Evolutionary conservation across 257 asterid species (phyloP), one percentile per base, ranked within the genome.

Genomic region (Galeopsis tetrahit): DNA sequence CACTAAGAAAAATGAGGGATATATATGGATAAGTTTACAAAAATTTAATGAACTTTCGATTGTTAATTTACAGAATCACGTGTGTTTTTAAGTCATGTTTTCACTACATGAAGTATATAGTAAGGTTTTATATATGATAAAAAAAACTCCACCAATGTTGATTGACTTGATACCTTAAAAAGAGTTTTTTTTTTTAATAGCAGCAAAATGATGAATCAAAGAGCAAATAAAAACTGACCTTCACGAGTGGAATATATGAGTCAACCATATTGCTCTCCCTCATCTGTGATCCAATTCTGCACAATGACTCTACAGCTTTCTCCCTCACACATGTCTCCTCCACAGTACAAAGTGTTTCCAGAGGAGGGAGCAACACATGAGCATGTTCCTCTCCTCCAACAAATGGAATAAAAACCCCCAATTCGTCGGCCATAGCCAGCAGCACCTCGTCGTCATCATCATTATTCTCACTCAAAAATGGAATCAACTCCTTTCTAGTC

Each of bases 281-380:
- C 98, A 92, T 92, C 83, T 92, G 98, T 15, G 92, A 82, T 51
- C 98, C 98, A 77, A 92, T 90, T 81, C 98, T 85, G 77, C 96
- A 92, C 80, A 92, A 77, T 1, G 98, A 92, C 82, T 92, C 98
- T 6, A 88, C 96, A 15, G 98, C 93, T 82, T 92, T 92, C 75
- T 92, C 98, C 86, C 98, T 84, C 82, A 92, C 98, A 65, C 98
- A 92, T 1, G 98, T 92, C 86, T 92, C 98, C 81, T 92, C 98
- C 28, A 92, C 98, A 4, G 98, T 82, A 79, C 96, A 89, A 57
- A 92, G 98, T 28, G 93, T 89, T 76, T 92, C 98, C 65, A 92
- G 60, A 66, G 98, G 98, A 34, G 92, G 96, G 43, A 92, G 92
- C 83, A 92, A 83, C 57, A 92, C 96, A 63, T 89, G 90, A 52